phyloP scores from a whole-genome alignment of 176 grass and related monocot genomes.

The Oropetium thomaeum region DNA sequence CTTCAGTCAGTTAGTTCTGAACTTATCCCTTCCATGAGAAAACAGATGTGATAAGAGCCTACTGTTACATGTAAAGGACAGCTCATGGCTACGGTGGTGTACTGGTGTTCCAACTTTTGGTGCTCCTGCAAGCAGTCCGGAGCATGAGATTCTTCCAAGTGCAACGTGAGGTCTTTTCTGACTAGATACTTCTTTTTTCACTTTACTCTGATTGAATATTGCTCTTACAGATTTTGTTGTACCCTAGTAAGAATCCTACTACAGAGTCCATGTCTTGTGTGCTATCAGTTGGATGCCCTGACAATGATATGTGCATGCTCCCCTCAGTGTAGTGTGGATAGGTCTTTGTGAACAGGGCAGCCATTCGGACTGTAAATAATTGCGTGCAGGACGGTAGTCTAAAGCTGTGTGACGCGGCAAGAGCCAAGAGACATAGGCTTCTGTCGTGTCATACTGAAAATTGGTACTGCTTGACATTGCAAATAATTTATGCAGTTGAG shows the following conservation, averaged over 20 bases:
- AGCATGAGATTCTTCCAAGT: conserved; percentile 16
- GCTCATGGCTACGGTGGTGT: conserved; percentile 6
- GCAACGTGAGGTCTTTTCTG: conserved; percentile 46
- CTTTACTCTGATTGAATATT: conserved; percentile 32
- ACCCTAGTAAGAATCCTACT: conserved; percentile 41
- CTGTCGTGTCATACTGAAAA: conserved; percentile 14
- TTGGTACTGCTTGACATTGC: not conserved
- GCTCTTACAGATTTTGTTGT: conserved; percentile 26
- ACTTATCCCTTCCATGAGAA: not conserved
- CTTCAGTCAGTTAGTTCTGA: not conserved
- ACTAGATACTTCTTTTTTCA: conserved; percentile 4
- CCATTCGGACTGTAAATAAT: conserved; percentile 28
- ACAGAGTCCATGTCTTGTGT: conserved; percentile 35
- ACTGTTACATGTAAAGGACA: conserved; percentile 6
- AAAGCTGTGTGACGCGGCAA: not conserved
- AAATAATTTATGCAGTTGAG: not conserved
- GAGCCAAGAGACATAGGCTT: too few species aligned
- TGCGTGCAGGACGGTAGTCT: not conserved
- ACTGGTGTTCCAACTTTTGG: conserved; percentile 29
- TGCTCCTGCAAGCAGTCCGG: conserved; percentile 29
- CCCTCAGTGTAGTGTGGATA: not conserved
- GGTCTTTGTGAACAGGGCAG: conserved; percentile 36
- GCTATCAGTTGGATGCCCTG: conserved; percentile 37
- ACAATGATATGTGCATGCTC: conserved; percentile 38
- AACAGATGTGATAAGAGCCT: not conserved